A percentile compares a stretch with the other conserved stretches of the same genome.
These are phyloP conservation scores for Ceraceosorus guamensis DNA, from an alignment of 1,284 basidiomycete species.

Conservation along the genomic window DNA sequence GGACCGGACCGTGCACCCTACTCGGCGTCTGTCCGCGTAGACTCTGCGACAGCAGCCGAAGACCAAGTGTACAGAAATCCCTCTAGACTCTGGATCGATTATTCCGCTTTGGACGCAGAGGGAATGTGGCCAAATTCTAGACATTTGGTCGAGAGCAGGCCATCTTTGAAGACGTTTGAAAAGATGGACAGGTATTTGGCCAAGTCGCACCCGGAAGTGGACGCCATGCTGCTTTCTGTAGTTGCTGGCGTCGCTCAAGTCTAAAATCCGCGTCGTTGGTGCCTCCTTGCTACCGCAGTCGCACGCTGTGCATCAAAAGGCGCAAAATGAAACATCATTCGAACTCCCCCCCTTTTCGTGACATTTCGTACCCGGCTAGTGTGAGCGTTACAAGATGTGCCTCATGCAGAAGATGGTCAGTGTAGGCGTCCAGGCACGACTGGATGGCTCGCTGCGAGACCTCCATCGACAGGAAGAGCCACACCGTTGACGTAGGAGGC, in stretches of 20 bases:
- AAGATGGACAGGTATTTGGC: slow-evolving; percentile 33
- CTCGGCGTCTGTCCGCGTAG: slow-evolving; percentile 7
- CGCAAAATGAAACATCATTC: too few relatives aligned
- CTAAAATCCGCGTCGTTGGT: background rate
- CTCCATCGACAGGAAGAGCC: slow-evolving; percentile 77
- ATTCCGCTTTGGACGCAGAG: slow-evolving; percentile 21
- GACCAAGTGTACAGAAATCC: slow-evolving; percentile 4
- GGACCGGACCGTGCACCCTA: slow-evolving; percentile 2
- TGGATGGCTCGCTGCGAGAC: slow-evolving; percentile 66
- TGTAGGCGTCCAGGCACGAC: slow-evolving; percentile 59
- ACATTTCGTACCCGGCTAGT: too few relatives aligned
- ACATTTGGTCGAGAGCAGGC: background rate
- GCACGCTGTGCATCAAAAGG: too few relatives aligned
- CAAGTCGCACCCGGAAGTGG: slow-evolving; percentile 37
- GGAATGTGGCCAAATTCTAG: slow-evolving; percentile 11
- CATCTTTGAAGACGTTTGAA: slow-evolving; percentile 23
- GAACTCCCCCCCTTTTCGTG: too few relatives aligned
- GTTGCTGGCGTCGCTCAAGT: slow-evolving; percentile 32
- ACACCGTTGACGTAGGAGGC: slow-evolving; percentile 86
- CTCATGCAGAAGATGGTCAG: slow-evolving; percentile 5
- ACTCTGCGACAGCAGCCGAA: background rate
- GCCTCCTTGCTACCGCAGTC: too few relatives aligned
- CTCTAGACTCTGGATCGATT: slow-evolving; percentile 14
- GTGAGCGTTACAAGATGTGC: too few relatives aligned
- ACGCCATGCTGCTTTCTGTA: slow-evolving; percentile 43